Evolutionary conservation across 768 basidiomycete species (phyloP), one percentile per base, ranked within the genome.

Genomic region (Naganishia onofrii): DNA sequence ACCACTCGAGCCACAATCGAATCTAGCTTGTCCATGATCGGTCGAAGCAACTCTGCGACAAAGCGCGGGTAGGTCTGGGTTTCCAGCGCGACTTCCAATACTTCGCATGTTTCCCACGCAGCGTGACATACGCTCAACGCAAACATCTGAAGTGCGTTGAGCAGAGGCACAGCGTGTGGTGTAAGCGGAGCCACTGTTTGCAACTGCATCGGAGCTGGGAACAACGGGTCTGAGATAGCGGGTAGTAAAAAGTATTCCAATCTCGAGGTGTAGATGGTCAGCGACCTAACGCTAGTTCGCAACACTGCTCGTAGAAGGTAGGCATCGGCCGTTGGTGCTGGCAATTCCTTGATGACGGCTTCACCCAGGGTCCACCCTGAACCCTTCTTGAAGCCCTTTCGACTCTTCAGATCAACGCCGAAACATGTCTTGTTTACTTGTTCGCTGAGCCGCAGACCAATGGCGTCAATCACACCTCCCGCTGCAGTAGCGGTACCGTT

Each of bases 231-330:
- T n/a, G 93, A 92, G 12, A 94, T 79, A 78, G 87, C 85, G 10
- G 93, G 80, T 12, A 92, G 70, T 89, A 85, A 81, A 87, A 91
- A 26, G 88, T 92, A 80, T 91, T 93, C 88, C 87, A 93, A 31
- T 71, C 76, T 80, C n/a, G 76, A 79, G 55, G 73, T 76, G 71
- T 81, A 81, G 71, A 81, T 81, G 17, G 78, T 76, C 9, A 81
- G 71, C 13, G 80, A 76, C 48, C 76, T 72, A 56, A 78, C 76
- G 23, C 76, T 69, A 32, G 77, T 79, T 52, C 80, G 78, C 34
- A 81, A 73, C 15, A 81, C 75, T 5, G 80, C 80, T 56, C 80
- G 75, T 15, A 81, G 72, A 46, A 81, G 74, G 60, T 81, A 81
- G 3, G 80, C 77, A 66, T 81, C 80, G 28, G 73, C 71, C 23